These are phyloP conservation scores for Annulohypoxylon truncatum DNA, from an alignment of 2,329 filamentous ascomycete species.

Conservation along the genomic window DNA sequence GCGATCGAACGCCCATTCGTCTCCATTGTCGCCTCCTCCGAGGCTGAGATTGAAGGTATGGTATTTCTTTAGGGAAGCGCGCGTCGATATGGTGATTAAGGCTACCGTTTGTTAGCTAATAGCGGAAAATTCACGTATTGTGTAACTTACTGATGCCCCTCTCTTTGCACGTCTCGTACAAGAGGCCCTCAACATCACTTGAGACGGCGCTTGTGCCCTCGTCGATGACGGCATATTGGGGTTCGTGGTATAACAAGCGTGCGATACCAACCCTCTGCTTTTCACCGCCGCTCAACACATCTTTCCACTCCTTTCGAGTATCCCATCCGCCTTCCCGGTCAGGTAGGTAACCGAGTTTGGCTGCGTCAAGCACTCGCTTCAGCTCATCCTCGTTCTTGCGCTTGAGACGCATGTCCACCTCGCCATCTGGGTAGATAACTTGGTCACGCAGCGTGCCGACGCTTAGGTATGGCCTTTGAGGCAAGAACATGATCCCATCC, in stretches of 20 bases:
- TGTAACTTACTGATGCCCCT: conserved; percentile 83
- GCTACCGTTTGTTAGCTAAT: conserved; percentile 60
- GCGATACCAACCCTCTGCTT: conserved; percentile 97
- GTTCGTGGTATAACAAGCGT: conserved; percentile 91
- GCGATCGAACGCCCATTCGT: conserved; percentile 90
- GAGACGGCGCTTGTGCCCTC: conserved; percentile 96
- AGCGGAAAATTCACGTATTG: background rate
- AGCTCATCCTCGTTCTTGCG: conserved; percentile 83
- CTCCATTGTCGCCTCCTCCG: conserved; percentile 81
- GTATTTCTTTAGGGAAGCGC: conserved; percentile 94
- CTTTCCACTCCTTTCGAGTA: conserved; percentile 97
- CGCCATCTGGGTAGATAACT: conserved; percentile 96
- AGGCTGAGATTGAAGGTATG: conserved; percentile 92
- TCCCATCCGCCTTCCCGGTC: conserved; percentile 97
- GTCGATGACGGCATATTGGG: conserved; percentile 92
- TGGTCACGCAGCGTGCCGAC: conserved; percentile 95
- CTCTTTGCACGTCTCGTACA: conserved; percentile 94
- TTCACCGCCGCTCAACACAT: conserved; percentile 95
- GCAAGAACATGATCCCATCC: conserved; percentile 98
- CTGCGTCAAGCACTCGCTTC: conserved; percentile 81
- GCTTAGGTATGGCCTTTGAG: conserved; percentile 91
- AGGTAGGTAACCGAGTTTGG: conserved; percentile 87
- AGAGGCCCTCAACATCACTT: conserved; percentile 89
- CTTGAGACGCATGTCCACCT: conserved; percentile 89
- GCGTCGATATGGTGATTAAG: conserved; percentile 93